A percentile compares a stretch with the other conserved stretches of the same genome.
phyloP scores from a whole-genome alignment of 495 filamentous ascomycete species.

The Neurospora cerealis region DNA sequence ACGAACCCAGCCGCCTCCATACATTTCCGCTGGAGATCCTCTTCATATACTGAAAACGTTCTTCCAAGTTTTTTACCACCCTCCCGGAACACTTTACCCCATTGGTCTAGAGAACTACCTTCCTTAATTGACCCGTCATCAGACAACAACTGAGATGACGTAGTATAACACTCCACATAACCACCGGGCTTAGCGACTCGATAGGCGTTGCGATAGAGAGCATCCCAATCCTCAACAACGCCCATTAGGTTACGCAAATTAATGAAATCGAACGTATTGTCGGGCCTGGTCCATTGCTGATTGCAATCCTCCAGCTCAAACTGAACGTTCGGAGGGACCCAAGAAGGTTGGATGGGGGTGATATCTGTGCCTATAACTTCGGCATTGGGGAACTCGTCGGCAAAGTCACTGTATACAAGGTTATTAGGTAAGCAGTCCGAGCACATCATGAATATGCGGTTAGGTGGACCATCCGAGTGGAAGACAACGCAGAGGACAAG shows the following conservation, averaged over 20 bases:
- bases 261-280: conserved; percentile 51
- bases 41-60: conserved; percentile 6
- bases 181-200: conserved; percentile 28
- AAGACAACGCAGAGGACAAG: background rate
- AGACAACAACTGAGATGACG: conserved; percentile 8
- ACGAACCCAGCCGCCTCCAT: conserved; percentile 50
- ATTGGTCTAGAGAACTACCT: conserved; percentile 22
- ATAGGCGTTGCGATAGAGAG: conserved; percentile 25
- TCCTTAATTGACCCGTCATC: conserved; percentile 16
- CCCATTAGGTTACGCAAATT: conserved; percentile 46
- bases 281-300: conserved; percentile 38
- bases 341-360: conserved; percentile 41
- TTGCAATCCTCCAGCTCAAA: conserved; percentile 50
- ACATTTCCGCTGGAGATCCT: conserved; percentile 40
- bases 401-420: conserved; percentile 8
- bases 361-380: conserved; percentile 54
- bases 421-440: background rate
- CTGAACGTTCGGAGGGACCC: conserved; percentile 36
- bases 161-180: conserved; percentile 16
- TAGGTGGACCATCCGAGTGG: no score
- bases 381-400: conserved; percentile 39
- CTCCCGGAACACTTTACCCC: conserved; percentile 17
- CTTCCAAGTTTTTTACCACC: conserved; percentile 8
- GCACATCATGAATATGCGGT: background rate
- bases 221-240: conserved; percentile 47